Evolutionary conservation across 2,329 filamentous ascomycete species (phyloP), one percentile per base, ranked within the genome.

Genomic region (Pseudocercospora cruenta): DNA sequence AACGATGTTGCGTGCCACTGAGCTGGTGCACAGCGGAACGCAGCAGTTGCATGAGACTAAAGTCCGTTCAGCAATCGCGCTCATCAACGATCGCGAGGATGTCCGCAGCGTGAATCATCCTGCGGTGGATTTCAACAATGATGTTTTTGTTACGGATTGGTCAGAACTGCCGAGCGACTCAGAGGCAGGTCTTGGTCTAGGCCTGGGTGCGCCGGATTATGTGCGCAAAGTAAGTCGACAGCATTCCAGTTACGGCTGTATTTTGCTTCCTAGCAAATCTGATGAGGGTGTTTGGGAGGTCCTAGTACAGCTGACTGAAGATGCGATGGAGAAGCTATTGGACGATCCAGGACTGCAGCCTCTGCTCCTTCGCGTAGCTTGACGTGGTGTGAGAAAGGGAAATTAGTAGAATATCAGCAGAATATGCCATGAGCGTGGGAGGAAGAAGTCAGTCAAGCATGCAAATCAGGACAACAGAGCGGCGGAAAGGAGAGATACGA

Each of bases 61-160:
- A 19, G 43, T 68, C 14, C 69, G 70, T 12, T 68, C 69, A 12
- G 60, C 62, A 12, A 70, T 72, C 36, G 66, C 67, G 4, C 36
- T 67, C 21, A 66, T 70, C 60, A 73, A 73, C 58, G 57, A 61
- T 14, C 24, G 43, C 26, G 45, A 64, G 33, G 58, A 67, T 45
- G 57, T 67, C 2, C 58, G 54, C 3, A 47, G 54, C 2, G 45
- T 43, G 12, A 43, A 63, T 22, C 45, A 43, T 12, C 36, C 54
- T 3, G 36, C 53, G 21, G 36, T 53, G 31, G 51, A 66, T 12
- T 63, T 58, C 43, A 39, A 59, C 31, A 63, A 54, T 1, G 69
- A 69, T 53, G 36, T 74, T 16, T 43, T 68, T 43, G 65, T 72
- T 28, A 68, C 69, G n/a, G 68, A 70, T 45, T 73, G 71, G 69